Percentiles rank a stretch among this genome's conserved stretches.
Conservation (phyloP, 805 yeast species). For the Myxozyma neotropica region DNA sequence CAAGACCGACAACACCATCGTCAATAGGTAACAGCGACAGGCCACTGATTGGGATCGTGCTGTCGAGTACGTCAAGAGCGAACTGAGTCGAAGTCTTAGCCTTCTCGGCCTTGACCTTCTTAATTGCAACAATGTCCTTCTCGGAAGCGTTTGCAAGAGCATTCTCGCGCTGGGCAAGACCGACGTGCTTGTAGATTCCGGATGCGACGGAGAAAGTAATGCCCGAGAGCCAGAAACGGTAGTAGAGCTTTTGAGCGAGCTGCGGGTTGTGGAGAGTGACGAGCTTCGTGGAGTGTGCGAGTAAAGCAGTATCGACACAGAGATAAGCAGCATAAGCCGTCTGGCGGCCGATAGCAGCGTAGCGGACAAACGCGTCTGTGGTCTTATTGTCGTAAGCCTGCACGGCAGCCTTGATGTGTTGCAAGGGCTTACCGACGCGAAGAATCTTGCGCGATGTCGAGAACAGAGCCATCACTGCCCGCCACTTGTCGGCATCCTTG, state of each 20-base stretch:
- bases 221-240: conserved; percentile 77
- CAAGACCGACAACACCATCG: conserved; percentile 81
- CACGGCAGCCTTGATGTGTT: conserved; percentile 67
- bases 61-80: conserved; percentile 75
- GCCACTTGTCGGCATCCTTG: conserved; percentile 53
- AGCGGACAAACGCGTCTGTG: conserved; percentile 58
- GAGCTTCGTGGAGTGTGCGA: conserved; percentile 54
- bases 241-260: conserved; percentile 58
- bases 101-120: conserved; percentile 48
- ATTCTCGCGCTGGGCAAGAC: conserved; percentile 45
- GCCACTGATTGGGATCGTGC: conserved; percentile 71
- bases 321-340: conserved; percentile 44
- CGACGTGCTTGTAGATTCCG: conserved; percentile 58
- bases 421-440: conserved; percentile 79
- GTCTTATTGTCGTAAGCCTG: conserved; percentile 70
- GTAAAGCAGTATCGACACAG: conserved; percentile 43
- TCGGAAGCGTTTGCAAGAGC: conserved; percentile 42
- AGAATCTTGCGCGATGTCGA: conserved; percentile 77
- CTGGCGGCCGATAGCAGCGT: conserved; percentile 45
- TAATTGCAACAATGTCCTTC: conserved; percentile 45
- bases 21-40: conserved; percentile 61
- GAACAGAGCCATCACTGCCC: conserved; percentile 61
- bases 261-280: conserved; percentile 44
- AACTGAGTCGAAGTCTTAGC: conserved; percentile 60
- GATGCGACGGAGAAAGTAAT: conserved; percentile 63